Evolutionary conservation across 257 asterid genomes (phyloP).

Genomic region (Haberlea rhodopensis): DNA sequence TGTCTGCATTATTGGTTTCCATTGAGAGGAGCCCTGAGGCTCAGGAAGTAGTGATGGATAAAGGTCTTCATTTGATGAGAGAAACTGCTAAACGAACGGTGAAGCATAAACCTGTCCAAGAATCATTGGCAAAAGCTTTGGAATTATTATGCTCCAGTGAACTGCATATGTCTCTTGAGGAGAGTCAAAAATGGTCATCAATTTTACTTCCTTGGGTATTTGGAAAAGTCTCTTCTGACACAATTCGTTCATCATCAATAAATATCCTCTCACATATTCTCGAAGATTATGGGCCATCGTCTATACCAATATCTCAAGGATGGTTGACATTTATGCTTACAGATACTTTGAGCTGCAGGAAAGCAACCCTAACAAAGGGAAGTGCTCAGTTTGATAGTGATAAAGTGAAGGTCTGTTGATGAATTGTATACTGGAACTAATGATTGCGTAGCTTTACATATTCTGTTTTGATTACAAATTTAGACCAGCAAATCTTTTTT

Average conservation of each 20-base stretch:
- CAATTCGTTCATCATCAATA: slow-evolving; percentile 74
- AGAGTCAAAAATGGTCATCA: slow-evolving; percentile 92
- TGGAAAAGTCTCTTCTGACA: slow-evolving; percentile 60
- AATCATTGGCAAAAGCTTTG: slow-evolving; percentile 83
- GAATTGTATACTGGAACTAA: slow-evolving; percentile 1
- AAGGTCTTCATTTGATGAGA: slow-evolving; percentile 88
- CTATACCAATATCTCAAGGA: slow-evolving; percentile 91
- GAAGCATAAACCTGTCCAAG: slow-evolving; percentile 75
- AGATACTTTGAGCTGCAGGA: slow-evolving; percentile 66
- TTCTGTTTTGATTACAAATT: slow-evolving; percentile 14
- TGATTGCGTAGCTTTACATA: slow-evolving; percentile 5
- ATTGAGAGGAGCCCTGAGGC: slow-evolving; percentile 81
- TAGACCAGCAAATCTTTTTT: slow-evolving; percentile 2
- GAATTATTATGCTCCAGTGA: slow-evolving; percentile 68
- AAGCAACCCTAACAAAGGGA: slow-evolving; percentile 53
- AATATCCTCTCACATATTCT: slow-evolving; percentile 81
- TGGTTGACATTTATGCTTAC: slow-evolving; percentile 80
- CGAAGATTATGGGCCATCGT: slow-evolving; percentile 95
- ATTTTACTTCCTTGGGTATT: slow-evolving; percentile 87
- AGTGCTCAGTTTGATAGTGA: slow-evolving; percentile 57
- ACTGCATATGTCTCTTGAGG: slow-evolving; percentile 87
- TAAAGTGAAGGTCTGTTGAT: slow-evolving; percentile 72
- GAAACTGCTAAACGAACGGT: slow-evolving; percentile 72
- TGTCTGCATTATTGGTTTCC: slow-evolving; percentile 81
- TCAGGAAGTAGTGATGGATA: slow-evolving; percentile 73